Conservation (phyloP, 495 filamentous ascomycete species). For the Lasiosphaeris hirsuta region DNA sequence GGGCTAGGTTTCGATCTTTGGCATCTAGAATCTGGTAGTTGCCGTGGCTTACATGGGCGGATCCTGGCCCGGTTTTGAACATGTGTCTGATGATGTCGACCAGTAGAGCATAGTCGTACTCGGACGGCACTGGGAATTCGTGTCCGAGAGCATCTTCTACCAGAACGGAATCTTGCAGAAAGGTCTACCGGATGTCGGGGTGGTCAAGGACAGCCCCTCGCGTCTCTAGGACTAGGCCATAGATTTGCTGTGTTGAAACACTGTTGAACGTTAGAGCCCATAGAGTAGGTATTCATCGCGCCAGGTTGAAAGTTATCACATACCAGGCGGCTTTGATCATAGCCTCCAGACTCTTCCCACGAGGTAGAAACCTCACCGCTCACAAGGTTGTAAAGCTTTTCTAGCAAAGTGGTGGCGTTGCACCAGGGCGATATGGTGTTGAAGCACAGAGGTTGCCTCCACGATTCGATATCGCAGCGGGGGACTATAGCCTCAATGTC, state of each 20-base stretch:
- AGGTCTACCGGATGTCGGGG: not conserved
- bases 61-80: too few species aligned
- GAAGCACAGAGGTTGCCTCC: too few species aligned
- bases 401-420: not conserved
- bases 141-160: not conserved
- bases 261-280: not conserved
- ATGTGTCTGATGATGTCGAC: too few species aligned
- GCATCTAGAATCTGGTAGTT: too few species aligned
- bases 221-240: not conserved
- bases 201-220: not conserved
- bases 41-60: too few species aligned
- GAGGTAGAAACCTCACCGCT: not conserved
- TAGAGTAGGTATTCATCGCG: too few species aligned
- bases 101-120: too few species aligned
- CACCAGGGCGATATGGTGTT: too few species aligned
- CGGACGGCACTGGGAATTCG: not conserved
- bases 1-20: too few species aligned
- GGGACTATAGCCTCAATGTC: too few species aligned
- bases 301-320: not conserved
- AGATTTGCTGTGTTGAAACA: not conserved
- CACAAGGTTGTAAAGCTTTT: not conserved
- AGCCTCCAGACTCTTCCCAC: not conserved
- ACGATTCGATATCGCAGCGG: too few species aligned
- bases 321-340: not conserved
- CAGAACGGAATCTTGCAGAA: not conserved